These are phyloP conservation scores for Diospyros kaki DNA, from an alignment of 148 eudicot genomes.

Conservation along the genomic window DNA sequence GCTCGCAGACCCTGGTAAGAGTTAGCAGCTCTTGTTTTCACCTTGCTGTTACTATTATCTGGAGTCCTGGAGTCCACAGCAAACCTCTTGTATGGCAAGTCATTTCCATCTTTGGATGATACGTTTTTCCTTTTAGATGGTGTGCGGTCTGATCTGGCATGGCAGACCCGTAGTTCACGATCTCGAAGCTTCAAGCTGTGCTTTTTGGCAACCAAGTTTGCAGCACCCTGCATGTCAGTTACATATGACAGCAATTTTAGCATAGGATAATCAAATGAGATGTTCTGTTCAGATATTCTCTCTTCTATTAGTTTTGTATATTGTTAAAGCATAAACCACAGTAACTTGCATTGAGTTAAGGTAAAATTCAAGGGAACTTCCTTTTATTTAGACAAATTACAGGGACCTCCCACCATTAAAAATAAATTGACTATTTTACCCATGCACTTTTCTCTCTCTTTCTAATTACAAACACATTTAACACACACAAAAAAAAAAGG, in stretches of 20 bases:
- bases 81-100: slow-evolving; percentile 37
- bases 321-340: no score
- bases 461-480: no score
- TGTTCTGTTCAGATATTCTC: no score
- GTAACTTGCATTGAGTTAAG: no score
- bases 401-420: no score
- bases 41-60: slow-evolving; percentile 21
- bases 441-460: no score
- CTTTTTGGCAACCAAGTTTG: slow-evolving; percentile 54
- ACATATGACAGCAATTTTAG: neutral
- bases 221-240: slow-evolving; percentile 57
- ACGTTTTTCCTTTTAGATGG: slow-evolving; percentile 55
- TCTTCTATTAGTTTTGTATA: no score
- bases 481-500: no score
- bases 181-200: slow-evolving; percentile 74
- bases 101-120: slow-evolving; percentile 25
- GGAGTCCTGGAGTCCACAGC: slow-evolving; percentile 26
- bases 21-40: slow-evolving; percentile 24
- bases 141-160: slow-evolving; percentile 54
- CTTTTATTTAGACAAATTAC: no score
- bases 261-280: no score
- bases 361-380: no score
- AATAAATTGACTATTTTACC: no score
- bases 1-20: slow-evolving; percentile 89
- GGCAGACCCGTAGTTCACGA: slow-evolving; percentile 68